Conservation (phyloP, 106 monocot species). For the Acorus gramineus region DNA sequence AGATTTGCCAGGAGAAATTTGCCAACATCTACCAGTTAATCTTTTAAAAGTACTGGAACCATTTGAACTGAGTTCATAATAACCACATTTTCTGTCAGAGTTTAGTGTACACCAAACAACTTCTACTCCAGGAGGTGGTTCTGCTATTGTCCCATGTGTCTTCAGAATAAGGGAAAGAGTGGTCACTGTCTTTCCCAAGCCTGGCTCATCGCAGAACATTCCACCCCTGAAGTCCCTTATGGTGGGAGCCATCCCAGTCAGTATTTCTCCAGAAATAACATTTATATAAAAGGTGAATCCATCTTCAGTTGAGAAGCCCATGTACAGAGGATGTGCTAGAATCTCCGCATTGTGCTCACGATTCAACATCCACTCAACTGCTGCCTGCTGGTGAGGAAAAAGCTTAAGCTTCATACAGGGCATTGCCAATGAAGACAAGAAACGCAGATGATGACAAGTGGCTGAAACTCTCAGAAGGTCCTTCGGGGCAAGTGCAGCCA, state of each 20-base stretch:
- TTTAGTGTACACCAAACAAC: conserved; percentile 70
- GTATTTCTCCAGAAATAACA: conserved; percentile 62
- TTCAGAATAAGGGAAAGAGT: conserved; percentile 89
- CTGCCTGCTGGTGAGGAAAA: conserved; percentile 90
- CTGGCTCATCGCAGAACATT: conserved; percentile 98
- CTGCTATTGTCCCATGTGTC: conserved; percentile 71
- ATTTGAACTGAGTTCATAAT: conserved; percentile 64
- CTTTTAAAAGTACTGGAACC: conserved; percentile 30
- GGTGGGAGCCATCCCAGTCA: conserved; percentile 41
- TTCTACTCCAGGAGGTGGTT: conserved; percentile 67
- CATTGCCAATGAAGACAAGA: conserved; percentile 46
- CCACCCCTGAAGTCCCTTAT: conserved; percentile 78
- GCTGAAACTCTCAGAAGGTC: conserved; percentile 59
- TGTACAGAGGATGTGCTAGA: conserved; percentile 62
- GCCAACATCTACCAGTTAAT: conserved; percentile 22
- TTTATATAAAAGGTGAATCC: conserved; percentile 65
- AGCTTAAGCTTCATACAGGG: conserved; percentile 92
- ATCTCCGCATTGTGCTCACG: conserved; percentile 45
- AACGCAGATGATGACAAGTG: conserved; percentile 68
- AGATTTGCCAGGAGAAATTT: conserved; percentile 10
- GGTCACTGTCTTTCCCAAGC: conserved; percentile 90
- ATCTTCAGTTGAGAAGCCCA: conserved; percentile 63
- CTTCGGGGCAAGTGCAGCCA: conserved; percentile 44
- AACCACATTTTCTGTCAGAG: conserved; percentile 48
- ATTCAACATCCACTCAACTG: conserved; percentile 91